These are phyloP conservation scores for Mallotus nudiflorus DNA, from an alignment of 345 rosid species.

Conservation along the genomic window DNA sequence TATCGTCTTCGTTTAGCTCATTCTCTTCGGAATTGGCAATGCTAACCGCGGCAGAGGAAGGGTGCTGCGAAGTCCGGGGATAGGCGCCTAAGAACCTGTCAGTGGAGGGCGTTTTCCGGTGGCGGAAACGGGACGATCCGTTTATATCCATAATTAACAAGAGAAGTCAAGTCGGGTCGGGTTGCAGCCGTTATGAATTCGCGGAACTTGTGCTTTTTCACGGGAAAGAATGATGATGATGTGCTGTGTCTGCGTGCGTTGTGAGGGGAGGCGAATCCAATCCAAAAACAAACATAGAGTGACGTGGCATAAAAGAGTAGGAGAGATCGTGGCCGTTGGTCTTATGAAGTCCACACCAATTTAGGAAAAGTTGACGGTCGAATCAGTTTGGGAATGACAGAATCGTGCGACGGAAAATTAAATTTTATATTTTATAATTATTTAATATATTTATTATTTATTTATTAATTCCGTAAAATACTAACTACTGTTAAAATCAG, in stretches of 20 bases:
- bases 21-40: slow-evolving; percentile 29
- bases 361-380: neutral
- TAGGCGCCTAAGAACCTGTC: slow-evolving; percentile 43
- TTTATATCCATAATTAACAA: slow-evolving; percentile 30
- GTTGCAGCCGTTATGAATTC: neutral
- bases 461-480: too few relatives aligned
- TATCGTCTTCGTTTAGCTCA: slow-evolving; percentile 72
- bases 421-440: too few relatives aligned
- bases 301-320: slow-evolving; percentile 12
- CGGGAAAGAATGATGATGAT: neutral
- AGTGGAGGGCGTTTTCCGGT: slow-evolving; percentile 26
- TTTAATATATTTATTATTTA: too few relatives aligned
- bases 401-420: neutral
- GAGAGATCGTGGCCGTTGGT: neutral
- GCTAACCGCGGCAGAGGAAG: slow-evolving; percentile 25
- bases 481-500: too few relatives aligned
- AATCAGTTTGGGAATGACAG: neutral
- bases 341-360: neutral
- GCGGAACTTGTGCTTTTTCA: neutral
- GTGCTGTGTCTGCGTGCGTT: too few relatives aligned
- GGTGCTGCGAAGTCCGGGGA: slow-evolving; percentile 17
- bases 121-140: slow-evolving; percentile 37
- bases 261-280: neutral
- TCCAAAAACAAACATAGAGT: neutral
- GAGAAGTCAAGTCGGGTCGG: neutral